Conservation (phyloP, 306 rosid species). For the Quercus glauca region DNA sequence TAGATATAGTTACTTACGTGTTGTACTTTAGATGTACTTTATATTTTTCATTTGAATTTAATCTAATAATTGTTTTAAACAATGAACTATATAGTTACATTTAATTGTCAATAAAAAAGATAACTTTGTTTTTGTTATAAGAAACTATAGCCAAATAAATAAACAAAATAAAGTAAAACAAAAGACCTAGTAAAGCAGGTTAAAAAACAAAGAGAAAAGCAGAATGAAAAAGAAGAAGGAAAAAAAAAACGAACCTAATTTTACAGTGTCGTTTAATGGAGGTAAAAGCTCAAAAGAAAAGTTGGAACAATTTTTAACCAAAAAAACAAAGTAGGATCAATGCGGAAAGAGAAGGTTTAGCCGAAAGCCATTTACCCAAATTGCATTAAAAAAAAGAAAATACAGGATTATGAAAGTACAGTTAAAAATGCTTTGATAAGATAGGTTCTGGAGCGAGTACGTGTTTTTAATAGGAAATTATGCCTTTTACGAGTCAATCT, state of each 20-base stretch:
- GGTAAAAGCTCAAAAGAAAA: no score
- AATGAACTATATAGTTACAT: not conserved
- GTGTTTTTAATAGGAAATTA: not conserved
- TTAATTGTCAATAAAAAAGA: not conserved
- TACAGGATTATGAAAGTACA: conserved; percentile 23
- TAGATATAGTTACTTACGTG: no score
- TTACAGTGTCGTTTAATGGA: not conserved
- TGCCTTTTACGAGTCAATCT: not conserved
- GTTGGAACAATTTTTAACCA: no score
- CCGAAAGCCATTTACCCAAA: conserved; percentile 27
- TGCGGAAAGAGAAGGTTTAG: conserved; percentile 20
- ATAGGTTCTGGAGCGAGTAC: not conserved
- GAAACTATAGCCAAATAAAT: conserved; percentile 4
- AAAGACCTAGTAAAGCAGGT: no score
- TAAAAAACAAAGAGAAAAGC: not conserved
- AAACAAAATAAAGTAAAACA: no score
- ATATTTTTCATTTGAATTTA: no score
- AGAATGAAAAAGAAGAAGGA: not conserved
- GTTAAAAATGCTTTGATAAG: conserved; percentile 13
- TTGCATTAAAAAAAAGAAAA: conserved; percentile 10
- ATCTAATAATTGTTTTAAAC: not conserved
- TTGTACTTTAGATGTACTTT: no score
- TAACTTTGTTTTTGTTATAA: conserved; percentile 12
- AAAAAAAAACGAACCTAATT: not conserved
- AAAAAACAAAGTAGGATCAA: conserved; percentile 8